Evolutionary conservation across 441 rosid species (phyloP), one percentile per base, ranked within the genome.

Genomic region (Melastoma candidum): DNA sequence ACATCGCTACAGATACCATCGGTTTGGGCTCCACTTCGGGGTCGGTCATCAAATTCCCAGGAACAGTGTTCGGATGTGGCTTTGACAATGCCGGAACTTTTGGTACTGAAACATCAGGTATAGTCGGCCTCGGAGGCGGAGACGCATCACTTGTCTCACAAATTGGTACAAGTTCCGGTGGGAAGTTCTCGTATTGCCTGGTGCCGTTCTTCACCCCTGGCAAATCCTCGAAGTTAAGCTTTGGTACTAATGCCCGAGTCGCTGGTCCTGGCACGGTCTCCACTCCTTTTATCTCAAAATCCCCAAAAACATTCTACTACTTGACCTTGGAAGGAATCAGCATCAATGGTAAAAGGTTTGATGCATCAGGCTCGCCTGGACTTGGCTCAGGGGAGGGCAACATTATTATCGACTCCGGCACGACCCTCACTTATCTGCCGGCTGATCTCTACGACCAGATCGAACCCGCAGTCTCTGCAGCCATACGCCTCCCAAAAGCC

Each of bases 391-490:
- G 57, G 2, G 26, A 36, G 2, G 81, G 83, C 2, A 82, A 79
- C 65, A 77, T 79, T 11, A 60, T 77, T 54, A 72, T 73, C 14
- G 89, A 82, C 48, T 75, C 85, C 0, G 85, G 80, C 11, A 70
- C 81, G 5, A 79, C 78, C 1, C 32, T 74, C 26, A 77, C 80
- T 0, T 0, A 60, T 0, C 12, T 75, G 2, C 73, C 83, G 0
- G 4, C 4, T 1, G 47, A 27, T 0, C 58, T 71, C 27, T 67
- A 67, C 68, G 11, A 45, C 0, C 5, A 63, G 7, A 12, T 82
- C 26, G 65, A 54, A 36, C 39, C 68, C 5, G 76, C 63, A 0
- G 61, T 80, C 22, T 51, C 55, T 2, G 27, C 53, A 0, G 12
- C 11, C 12, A 63, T 77, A 24, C 7, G 44, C 0, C 73, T 56